Evolutionary conservation across 148 eudicot genomes (phyloP).

Genomic region (Amaranthus hypochondriacus): DNA sequence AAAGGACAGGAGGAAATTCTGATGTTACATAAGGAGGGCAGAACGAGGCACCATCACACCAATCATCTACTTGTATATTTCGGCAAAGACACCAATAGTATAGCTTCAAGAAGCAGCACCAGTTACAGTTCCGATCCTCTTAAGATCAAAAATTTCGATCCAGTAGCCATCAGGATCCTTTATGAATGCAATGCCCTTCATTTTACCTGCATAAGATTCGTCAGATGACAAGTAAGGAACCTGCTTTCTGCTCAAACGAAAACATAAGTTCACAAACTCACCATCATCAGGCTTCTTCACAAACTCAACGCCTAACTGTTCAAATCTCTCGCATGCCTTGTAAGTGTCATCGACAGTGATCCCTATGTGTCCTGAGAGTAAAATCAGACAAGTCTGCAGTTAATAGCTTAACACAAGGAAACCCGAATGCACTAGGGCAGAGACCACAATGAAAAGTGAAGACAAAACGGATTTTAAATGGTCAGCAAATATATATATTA

Average conservation of each 20-base stretch:
- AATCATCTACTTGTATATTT: no score
- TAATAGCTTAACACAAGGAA: slow-evolving; percentile 9
- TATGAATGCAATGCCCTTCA: slow-evolving; percentile 86
- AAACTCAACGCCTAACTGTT: slow-evolving; percentile 67
- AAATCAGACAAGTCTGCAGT: slow-evolving; percentile 3
- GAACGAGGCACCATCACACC: slow-evolving; percentile 6
- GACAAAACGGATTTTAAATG: background rate
- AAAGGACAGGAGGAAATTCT: no score
- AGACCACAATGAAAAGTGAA: background rate
- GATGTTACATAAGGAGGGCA: no score
- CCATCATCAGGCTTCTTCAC: slow-evolving; percentile 93
- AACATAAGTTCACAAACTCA: slow-evolving; percentile 17
- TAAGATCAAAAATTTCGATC: slow-evolving; percentile 87
- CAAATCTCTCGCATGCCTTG: slow-evolving; percentile 90
- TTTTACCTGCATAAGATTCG: slow-evolving; percentile 50
- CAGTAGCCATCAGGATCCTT: slow-evolving; percentile 98
- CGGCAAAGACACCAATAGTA: background rate
- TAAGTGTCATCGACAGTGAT: slow-evolving; percentile 86
- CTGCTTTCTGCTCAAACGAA: background rate
- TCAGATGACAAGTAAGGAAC: background rate
- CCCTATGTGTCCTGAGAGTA: slow-evolving; percentile 81
- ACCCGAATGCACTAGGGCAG: background rate
- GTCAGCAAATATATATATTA: background rate
- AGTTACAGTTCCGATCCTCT: slow-evolving; percentile 38
- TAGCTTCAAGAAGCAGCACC: slow-evolving; percentile 36